Conservation (phyloP, 768 basidiomycete genomes). For the Hypsizygus marmoreus region DNA sequence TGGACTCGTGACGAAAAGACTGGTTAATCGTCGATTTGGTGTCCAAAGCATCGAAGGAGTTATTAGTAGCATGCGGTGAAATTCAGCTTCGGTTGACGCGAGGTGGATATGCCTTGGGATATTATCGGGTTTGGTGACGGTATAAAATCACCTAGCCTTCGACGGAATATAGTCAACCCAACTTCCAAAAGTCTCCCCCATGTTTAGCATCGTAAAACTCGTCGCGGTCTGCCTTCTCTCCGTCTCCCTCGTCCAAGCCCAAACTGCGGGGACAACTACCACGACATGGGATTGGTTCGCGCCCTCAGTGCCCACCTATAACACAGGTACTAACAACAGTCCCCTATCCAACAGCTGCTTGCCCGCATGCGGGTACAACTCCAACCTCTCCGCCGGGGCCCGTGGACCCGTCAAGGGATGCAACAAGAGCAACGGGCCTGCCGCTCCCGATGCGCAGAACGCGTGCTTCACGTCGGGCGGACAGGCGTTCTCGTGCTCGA, state of each 20-base stretch:
- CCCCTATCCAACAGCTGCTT: constrained; percentile 1
- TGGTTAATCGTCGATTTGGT: not conserved
- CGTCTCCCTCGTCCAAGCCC: constrained; percentile 1
- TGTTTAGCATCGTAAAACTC: too few species aligned
- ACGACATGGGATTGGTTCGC: constrained; percentile 7
- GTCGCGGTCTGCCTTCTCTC: not conserved
- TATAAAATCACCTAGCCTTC: too few species aligned
- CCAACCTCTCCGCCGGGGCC: constrained; percentile 10
- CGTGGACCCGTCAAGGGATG: constrained; percentile 9
- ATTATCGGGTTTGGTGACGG: too few species aligned
- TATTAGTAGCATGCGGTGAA: too few species aligned
- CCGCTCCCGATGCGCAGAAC: constrained; percentile 10
- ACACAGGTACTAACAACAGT: not conserved
- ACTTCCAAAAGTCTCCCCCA: too few species aligned
- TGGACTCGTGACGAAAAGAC: not conserved
- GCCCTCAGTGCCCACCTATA: not conserved
- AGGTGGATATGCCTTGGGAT: too few species aligned
- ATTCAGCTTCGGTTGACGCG: too few species aligned
- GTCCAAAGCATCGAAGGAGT: too few species aligned
- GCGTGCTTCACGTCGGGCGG: constrained; percentile 12
- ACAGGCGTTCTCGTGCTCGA: constrained; percentile 11
- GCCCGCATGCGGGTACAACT: constrained; percentile 12
- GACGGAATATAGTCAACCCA: too few species aligned
- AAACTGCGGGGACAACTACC: constrained; percentile 6
- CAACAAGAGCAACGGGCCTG: constrained; percentile 10